A percentile compares a stretch with the other conserved stretches of the same genome.
Conservation (phyloP, 345 rosid genomes). For the Moricandia moricandioides region DNA sequence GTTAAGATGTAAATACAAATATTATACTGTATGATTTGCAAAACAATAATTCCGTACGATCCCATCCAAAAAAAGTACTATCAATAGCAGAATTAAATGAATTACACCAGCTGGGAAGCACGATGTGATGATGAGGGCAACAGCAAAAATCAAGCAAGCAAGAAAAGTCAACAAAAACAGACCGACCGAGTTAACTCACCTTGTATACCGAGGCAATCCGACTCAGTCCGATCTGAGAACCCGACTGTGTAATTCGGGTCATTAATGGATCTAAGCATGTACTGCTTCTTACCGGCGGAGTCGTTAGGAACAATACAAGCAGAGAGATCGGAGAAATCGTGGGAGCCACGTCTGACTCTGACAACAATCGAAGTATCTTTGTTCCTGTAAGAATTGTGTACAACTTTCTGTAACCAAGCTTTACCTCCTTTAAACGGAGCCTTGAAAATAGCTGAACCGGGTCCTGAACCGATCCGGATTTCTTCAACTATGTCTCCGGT, state of each 20-base stretch:
- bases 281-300: conserved; percentile 58
- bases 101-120: conserved; percentile 19
- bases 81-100: background rate
- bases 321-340: conserved; percentile 68
- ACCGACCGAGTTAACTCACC: conserved; percentile 47
- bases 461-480: conserved; percentile 64
- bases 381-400: conserved; percentile 61
- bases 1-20: background rate
- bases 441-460: conserved; percentile 40
- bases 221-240: conserved; percentile 75
- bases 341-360: conserved; percentile 64
- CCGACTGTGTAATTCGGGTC: conserved; percentile 95
- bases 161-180: conserved; percentile 24
- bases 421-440: conserved; percentile 90
- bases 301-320: conserved; percentile 94
- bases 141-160: background rate
- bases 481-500: conserved; percentile 98
- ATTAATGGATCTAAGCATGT: conserved; percentile 73
- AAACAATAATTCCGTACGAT: background rate
- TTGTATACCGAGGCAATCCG: conserved; percentile 80
- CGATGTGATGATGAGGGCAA: background rate
- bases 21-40: background rate
- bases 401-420: conserved; percentile 72
- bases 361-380: conserved; percentile 82
- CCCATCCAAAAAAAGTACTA: background rate